These are phyloP conservation scores for Hanseniaspora jakobsenii DNA, from an alignment of 805 yeast genomes.

Conservation along the genomic window DNA sequence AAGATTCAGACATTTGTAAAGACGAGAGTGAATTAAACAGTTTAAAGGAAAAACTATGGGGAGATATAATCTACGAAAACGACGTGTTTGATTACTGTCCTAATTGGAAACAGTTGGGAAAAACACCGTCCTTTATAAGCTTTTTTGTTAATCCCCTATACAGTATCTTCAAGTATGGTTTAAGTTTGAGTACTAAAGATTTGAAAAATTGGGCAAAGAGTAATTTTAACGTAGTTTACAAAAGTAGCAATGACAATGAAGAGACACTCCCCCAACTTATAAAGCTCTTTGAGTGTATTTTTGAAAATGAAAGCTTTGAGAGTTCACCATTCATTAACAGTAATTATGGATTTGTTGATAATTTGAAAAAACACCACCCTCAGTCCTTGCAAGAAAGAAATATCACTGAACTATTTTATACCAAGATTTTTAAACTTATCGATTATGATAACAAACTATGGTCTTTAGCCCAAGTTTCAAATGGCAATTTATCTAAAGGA, in stretches of 20 bases:
- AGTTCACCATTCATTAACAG: background rate
- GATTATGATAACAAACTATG: conserved; percentile 44
- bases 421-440: conserved; percentile 40
- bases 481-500: conserved; percentile 46
- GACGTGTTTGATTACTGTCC: conserved; percentile 35
- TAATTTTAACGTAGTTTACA: conserved; percentile 34
- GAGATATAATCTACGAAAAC: conserved; percentile 43
- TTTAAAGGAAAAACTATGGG: conserved; percentile 61
- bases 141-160: conserved; percentile 72
- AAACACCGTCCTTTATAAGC: conserved; percentile 40
- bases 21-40: conserved; percentile 27
- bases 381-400: conserved; percentile 32
- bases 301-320: conserved; percentile 34
- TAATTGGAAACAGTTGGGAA: conserved; percentile 22
- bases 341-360: background rate
- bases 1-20: conserved; percentile 28
- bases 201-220: conserved; percentile 36
- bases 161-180: conserved; percentile 51
- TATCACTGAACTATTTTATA: conserved; percentile 6
- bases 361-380: too few relatives aligned
- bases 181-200: conserved; percentile 39
- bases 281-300: conserved; percentile 42
- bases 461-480: conserved; percentile 46
- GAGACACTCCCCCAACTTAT: conserved; percentile 38
- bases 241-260: conserved; percentile 26